These are phyloP conservation scores for Tolypocladium cylindrosporum DNA, from an alignment of 2,329 filamentous ascomycete genomes.

Conservation along the genomic window DNA sequence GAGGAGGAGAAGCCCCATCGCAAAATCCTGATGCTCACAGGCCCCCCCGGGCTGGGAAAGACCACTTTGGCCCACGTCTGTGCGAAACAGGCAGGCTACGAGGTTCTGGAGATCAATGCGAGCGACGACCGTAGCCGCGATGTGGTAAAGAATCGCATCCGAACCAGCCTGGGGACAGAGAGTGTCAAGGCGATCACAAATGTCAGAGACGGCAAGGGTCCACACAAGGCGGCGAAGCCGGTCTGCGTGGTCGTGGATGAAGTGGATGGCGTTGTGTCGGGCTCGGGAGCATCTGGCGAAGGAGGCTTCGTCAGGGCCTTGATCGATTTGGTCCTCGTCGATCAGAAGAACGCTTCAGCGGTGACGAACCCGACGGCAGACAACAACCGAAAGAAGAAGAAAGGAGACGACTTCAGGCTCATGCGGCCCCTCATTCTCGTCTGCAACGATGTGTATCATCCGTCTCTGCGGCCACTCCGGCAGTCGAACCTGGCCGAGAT, in stretches of 20 bases:
- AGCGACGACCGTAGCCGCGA: slow-evolving; percentile 87
- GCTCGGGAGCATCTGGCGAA: slow-evolving; percentile 68
- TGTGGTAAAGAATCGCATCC: slow-evolving; percentile 83
- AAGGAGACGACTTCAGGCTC: slow-evolving; percentile 77
- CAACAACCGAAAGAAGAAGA: slow-evolving; percentile 47
- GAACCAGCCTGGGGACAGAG: slow-evolving; percentile 87
- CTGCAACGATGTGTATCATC: slow-evolving; percentile 95
- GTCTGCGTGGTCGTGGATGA: slow-evolving; percentile 94
- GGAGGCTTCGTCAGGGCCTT: slow-evolving; percentile 92
- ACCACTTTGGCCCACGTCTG: slow-evolving; percentile 95
- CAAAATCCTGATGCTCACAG: slow-evolving; percentile 84
- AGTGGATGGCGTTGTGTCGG: slow-evolving; percentile 85
- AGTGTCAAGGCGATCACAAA: slow-evolving; percentile 73
- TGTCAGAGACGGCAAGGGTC: slow-evolving; percentile 39
- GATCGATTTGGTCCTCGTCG: slow-evolving; percentile 77
- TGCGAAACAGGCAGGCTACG: slow-evolving; percentile 88
- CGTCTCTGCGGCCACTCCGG: slow-evolving; percentile 76
- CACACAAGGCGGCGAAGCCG: slow-evolving; percentile 67
- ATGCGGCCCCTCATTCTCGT: slow-evolving; percentile 85
- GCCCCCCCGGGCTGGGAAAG: slow-evolving; percentile 88
- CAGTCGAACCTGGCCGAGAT: slow-evolving; percentile 80
- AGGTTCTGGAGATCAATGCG: slow-evolving; percentile 94
- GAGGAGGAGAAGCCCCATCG: slow-evolving; percentile 68
- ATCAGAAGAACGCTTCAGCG: slow-evolving; percentile 61
- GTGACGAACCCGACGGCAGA: slow-evolving; percentile 12